Evolutionary conservation across 148 eudicot species (phyloP).

Genomic region (Rhododendron ferrugineum): DNA sequence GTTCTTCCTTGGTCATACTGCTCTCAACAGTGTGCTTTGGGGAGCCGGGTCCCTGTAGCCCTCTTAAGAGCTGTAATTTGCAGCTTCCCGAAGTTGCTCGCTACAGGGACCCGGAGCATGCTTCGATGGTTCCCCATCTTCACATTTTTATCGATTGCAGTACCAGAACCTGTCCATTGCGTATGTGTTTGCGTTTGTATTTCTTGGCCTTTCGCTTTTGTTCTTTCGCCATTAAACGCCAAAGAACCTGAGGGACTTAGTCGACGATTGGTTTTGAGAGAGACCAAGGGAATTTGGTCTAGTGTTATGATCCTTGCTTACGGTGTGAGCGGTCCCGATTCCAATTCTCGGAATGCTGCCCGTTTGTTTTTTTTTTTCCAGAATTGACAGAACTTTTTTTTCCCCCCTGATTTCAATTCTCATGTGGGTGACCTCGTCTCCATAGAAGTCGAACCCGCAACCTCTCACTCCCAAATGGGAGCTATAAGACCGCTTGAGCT

Average conservation of each 20-base stretch:
- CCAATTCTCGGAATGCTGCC: slow-evolving; percentile 42
- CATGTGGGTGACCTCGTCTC: no score
- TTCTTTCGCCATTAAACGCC: not conserved
- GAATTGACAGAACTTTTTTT: not conserved
- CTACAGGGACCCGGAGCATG: not conserved
- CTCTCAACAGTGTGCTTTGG: no score
- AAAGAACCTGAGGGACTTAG: not conserved
- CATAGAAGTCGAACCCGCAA: no score
- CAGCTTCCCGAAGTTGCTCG: not conserved
- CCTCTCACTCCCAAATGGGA: no score
- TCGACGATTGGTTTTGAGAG: no score
- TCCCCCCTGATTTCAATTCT: no score
- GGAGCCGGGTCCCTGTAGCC: not conserved
- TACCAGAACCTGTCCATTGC: not conserved
- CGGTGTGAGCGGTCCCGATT: no score
- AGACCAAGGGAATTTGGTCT: slow-evolving; percentile 44
- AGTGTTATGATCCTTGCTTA: slow-evolving; percentile 57
- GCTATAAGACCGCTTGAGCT: no score
- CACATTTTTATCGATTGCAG: no score
- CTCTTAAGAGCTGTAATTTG: not conserved
- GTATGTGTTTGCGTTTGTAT: not conserved
- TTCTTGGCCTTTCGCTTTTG: not conserved
- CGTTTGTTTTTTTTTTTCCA: slow-evolving; percentile 1
- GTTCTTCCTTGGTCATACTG: no score
- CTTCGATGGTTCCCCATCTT: not conserved